Evolutionary conservation across 1,139 yeast species (phyloP), one percentile per base, ranked within the genome.

Genomic region (Pichia sp.): DNA sequence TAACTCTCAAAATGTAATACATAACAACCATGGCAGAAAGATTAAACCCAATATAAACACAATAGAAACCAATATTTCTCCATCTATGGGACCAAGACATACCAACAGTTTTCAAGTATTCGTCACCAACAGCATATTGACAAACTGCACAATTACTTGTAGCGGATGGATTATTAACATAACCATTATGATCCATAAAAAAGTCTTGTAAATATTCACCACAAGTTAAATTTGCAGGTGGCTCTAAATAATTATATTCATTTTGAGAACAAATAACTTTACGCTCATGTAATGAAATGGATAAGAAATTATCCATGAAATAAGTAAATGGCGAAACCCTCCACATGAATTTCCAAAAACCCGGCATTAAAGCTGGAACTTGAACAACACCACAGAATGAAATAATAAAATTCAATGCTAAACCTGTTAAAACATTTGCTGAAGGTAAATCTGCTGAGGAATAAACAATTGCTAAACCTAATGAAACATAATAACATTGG

Each of bases 321-420:
- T 83, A 84, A 0, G 87, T 80, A 62, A 78, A 76, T 27, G 92
- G 90, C 7, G 85, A 78, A 2, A 75, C 74, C 58, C 81, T 75
- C 70, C 81, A 77, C 86, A 84, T 81, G 68, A 84, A 86, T 33
- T 49, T 51, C 83, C 83, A 83, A 66, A 85, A 83, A 1, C 83
- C 82, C 7, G 84, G 85, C 79, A 81, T 73, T 43, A 75, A 66
- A 1, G 57, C 44, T 8, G 66, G 68, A 7, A 83, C 82, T 60
- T 79, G 85, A 44, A 79, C 74, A 53, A 81, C 81, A 61, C 87
- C 87, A 58, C 81, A 74, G 66, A 80, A 79, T 7, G 75, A 68
- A 51, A 81, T 69, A 61, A 78, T 65, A 52, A 81, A 75, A 6
- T 82, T 69, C 54, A 78, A 69, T 53, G 75, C 65, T 56, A 80